Conservation (phyloP, 208 protist genomes). For the Acanthamoeba healyi region DNA sequence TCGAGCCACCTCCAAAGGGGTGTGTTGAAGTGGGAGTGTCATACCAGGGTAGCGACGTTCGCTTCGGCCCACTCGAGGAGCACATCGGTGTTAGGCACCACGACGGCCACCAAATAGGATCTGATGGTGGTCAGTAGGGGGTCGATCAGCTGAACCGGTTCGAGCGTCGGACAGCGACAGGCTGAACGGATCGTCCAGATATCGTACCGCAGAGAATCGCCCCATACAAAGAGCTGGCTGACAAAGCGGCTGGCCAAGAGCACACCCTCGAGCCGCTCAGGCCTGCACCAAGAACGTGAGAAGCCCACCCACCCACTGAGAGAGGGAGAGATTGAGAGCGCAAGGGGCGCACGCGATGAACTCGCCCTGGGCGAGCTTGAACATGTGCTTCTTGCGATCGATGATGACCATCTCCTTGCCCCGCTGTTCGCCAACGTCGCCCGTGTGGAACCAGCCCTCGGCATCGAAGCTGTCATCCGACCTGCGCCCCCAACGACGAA, state of each 20-base stretch:
- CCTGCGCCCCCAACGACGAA: too few relatives aligned
- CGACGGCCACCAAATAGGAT: constrained; percentile 28
- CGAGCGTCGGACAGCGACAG: too few relatives aligned
- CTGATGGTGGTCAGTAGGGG: background rate
- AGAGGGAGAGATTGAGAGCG: background rate
- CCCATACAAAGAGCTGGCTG: constrained; percentile 46
- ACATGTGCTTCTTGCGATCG: constrained; percentile 72
- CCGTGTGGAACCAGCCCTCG: constrained; percentile 65
- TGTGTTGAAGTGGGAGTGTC: too few relatives aligned
- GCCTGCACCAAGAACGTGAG: background rate
- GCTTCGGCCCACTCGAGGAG: constrained; percentile 13
- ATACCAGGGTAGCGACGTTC: background rate
- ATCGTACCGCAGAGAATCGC: constrained; percentile 8
- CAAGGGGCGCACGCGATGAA: background rate
- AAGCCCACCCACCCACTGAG: too few relatives aligned
- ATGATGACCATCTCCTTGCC: constrained; percentile 27
- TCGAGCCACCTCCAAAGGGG: too few relatives aligned
- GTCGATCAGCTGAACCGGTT: background rate
- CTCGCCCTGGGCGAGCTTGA: constrained; percentile 66
- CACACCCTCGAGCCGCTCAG: constrained; percentile 49
- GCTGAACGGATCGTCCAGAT: too few relatives aligned
- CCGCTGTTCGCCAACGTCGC: constrained; percentile 39
- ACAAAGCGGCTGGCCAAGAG: constrained; percentile 6
- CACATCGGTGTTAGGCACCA: constrained; percentile 34
- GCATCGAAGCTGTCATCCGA: constrained; percentile 57